phyloP scores from a whole-genome alignment of 2,329 filamentous ascomycete species.

The Trichothecium sympodiale region DNA sequence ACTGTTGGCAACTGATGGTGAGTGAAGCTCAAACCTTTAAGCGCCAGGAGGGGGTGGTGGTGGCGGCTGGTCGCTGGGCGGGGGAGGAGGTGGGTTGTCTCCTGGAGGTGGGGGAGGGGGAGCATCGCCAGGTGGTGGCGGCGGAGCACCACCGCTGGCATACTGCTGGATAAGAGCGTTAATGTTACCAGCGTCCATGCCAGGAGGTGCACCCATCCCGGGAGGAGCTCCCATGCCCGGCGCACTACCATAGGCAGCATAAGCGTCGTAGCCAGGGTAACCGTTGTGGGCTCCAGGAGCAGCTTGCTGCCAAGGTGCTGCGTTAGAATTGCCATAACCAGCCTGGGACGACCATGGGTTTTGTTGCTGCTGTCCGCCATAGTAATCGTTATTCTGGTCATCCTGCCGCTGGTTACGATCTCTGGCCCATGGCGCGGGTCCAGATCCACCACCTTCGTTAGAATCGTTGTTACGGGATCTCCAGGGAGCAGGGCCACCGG shows the following conservation, averaged over 20 bases:
- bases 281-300: conserved; percentile 39
- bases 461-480: conserved; percentile 42
- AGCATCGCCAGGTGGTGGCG: conserved; percentile 41
- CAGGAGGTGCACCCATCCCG: conserved; percentile 38
- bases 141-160: conserved; percentile 40
- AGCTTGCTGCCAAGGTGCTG: conserved; percentile 36
- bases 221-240: conserved; percentile 28
- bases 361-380: conserved; percentile 7
- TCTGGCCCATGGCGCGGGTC: conserved; percentile 49
- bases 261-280: conserved; percentile 42
- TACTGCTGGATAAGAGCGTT: conserved; percentile 60
- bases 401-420: conserved; percentile 41
- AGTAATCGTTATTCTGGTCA: conserved; percentile 12
- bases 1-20: background rate
- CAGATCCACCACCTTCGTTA: conserved; percentile 31
- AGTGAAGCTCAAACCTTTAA: conserved; percentile 11
- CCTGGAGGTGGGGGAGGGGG: conserved; percentile 47
- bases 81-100: conserved; percentile 49
- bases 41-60: conserved; percentile 50
- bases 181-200: conserved; percentile 37
- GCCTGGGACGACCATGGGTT: conserved; percentile 8
- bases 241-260: conserved; percentile 35
- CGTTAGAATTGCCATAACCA: conserved; percentile 6
- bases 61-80: conserved; percentile 50
- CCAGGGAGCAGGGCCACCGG: conserved; percentile 79